Percentiles rank a stretch among this genome's conserved stretches.
phyloP scores from a whole-genome alignment of 768 basidiomycete genomes.

The Pleurotus giganteus region DNA sequence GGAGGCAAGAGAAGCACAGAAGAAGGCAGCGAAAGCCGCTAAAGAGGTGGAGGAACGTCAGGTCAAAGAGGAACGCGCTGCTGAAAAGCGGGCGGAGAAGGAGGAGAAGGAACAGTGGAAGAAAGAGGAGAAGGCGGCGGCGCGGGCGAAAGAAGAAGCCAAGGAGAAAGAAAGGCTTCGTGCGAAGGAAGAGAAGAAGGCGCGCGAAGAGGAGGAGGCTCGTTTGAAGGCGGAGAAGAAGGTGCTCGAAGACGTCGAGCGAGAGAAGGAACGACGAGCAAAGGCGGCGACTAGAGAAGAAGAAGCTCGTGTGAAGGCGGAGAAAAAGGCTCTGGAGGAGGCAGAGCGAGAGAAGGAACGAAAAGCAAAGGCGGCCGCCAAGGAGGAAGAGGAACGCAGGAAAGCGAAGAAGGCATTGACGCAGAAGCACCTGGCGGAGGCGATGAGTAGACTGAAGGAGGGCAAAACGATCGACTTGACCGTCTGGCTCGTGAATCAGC shows the following conservation, averaged over 20 bases:
- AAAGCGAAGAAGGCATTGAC: background rate
- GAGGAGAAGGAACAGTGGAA: background rate
- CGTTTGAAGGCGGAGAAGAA: no score
- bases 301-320: background rate
- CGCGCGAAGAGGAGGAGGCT: background rate
- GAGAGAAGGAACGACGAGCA: background rate
- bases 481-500: background rate
- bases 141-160: background rate
- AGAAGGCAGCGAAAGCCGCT: background rate
- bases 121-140: background rate
- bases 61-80: background rate
- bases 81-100: background rate
- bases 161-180: background rate
- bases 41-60: background rate
- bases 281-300: background rate
- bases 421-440: no score
- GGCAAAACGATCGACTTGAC: background rate
- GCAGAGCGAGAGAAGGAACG: no score
- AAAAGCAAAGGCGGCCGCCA: background rate
- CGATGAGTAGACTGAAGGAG: background rate
- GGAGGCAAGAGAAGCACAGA: background rate
- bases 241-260: no score
- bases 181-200: background rate
- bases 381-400: background rate
- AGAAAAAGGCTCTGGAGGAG: no score